A percentile compares a stretch with the other conserved stretches of the same genome.
Evolutionary conservation across 78 protist species (phyloP).

Genomic region (Dictyostelium capitatum): DNA sequence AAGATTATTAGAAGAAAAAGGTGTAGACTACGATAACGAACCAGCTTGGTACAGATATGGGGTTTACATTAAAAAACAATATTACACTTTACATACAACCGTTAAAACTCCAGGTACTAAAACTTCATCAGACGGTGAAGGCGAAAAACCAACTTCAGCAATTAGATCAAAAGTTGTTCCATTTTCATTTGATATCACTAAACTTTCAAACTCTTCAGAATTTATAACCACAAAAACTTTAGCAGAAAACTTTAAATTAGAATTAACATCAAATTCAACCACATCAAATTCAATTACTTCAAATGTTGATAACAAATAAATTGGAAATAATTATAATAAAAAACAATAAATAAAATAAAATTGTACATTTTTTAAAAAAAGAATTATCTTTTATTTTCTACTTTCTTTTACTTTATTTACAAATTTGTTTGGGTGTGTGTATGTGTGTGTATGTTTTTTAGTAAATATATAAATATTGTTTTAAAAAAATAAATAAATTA

Average conservation of each 20-base stretch:
- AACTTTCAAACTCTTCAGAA: background rate
- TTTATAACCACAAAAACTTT: conserved; percentile 32
- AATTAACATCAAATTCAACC: background rate
- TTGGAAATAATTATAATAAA: background rate
- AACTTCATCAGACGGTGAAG: background rate
- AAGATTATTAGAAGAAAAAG: conserved; percentile 11
- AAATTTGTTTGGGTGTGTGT: background rate
- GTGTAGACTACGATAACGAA: conserved; percentile 44
- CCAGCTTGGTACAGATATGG: conserved; percentile 74
- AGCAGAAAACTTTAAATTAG: conserved; percentile 25
- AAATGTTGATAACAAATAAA: background rate
- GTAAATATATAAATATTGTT: background rate
- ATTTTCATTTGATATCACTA: conserved; percentile 18
- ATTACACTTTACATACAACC: background rate
- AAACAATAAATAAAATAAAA: background rate
- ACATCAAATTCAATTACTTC: too few species aligned
- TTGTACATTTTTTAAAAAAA: background rate
- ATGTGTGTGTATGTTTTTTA: too few species aligned
- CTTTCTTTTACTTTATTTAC: conserved; percentile 6
- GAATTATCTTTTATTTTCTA: background rate
- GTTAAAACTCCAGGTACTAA: background rate
- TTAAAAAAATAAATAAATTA: background rate
- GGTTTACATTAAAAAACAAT: conserved; percentile 54
- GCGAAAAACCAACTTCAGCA: background rate
- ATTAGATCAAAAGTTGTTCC: conserved; percentile 16